Evolutionary conservation across 768 basidiomycete genomes (phyloP).

Genomic region (Lactifluus subvellereus): DNA sequence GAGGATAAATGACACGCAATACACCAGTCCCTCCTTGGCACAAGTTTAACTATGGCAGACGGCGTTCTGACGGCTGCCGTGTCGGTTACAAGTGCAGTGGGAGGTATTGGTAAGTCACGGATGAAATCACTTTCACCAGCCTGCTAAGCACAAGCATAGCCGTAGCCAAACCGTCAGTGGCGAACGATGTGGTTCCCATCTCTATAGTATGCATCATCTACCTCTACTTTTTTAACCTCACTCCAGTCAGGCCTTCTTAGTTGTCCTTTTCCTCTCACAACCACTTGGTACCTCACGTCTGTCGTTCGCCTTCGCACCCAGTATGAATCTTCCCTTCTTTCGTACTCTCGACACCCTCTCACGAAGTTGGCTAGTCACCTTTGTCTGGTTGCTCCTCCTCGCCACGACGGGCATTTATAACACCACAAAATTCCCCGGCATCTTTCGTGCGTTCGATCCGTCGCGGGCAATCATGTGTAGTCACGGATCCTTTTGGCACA

Average conservation of each 20-base stretch:
- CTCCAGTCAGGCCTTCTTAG: conserved; percentile 42
- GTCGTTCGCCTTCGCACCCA: conserved; percentile 48
- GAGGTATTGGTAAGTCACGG: conserved; percentile 41
- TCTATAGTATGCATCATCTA: conserved; percentile 43
- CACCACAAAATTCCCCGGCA: conserved; percentile 46
- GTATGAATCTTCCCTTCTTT: conserved; percentile 30
- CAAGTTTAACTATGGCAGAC: conserved; percentile 60
- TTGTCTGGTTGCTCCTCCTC: conserved; percentile 51
- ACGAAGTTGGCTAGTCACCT: conserved; percentile 37
- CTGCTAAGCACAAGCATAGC: conserved; percentile 26
- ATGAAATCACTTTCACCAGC: not conserved
- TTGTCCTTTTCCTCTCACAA: conserved; percentile 54
- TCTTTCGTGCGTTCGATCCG: conserved; percentile 63
- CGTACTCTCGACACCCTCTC: not conserved
- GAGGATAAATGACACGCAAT: not conserved
- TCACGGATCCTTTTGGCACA: not conserved
- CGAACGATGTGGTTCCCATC: conserved; percentile 45
- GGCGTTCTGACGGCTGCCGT: conserved; percentile 67
- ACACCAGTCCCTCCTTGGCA: conserved; percentile 53
- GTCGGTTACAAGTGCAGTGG: conserved; percentile 61
- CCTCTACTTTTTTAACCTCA: not conserved
- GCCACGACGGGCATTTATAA: conserved; percentile 53
- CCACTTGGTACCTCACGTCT: conserved; percentile 53
- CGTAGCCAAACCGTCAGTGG: conserved; percentile 48
- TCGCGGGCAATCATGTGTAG: conserved; percentile 57